Evolutionary conservation across 495 filamentous ascomycete species (phyloP).

Genomic region (Penicillium tannophilum): DNA sequence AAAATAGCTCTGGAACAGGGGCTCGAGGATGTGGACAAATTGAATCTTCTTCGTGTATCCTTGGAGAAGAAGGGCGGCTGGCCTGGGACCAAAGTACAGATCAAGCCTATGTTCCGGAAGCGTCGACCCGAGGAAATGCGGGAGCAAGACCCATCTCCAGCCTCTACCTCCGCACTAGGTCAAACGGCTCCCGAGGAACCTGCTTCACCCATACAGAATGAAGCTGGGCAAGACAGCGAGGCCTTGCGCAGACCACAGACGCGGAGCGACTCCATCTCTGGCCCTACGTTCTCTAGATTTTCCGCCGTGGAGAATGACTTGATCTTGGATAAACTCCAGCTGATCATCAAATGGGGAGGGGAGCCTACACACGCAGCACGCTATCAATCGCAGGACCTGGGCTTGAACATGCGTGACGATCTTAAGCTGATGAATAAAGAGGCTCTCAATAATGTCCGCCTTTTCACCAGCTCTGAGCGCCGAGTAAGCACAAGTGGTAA

Average conservation of each 20-base stretch:
- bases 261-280: slow-evolving; percentile 80
- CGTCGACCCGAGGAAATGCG: slow-evolving; percentile 61
- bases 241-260: slow-evolving; percentile 46
- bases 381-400: slow-evolving; percentile 92
- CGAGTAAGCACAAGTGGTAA: slow-evolving; percentile 86
- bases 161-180: slow-evolving; percentile 8
- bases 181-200: slow-evolving; percentile 26
- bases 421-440: slow-evolving; percentile 91
- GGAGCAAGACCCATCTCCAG: slow-evolving; percentile 23
- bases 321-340: slow-evolving; percentile 89
- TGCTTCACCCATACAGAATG: slow-evolving; percentile 22
- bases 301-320: slow-evolving; percentile 88
- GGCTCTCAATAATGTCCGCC: slow-evolving; percentile 82
- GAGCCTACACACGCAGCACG: slow-evolving; percentile 97
- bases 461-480: slow-evolving; percentile 93
- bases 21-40: slow-evolving; percentile 83
- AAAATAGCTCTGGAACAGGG: slow-evolving; percentile 72
- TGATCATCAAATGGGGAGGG: slow-evolving; percentile 99
- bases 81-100: slow-evolving; percentile 97
- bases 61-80: slow-evolving; percentile 89
- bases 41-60: slow-evolving; percentile 78
- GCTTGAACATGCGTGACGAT: slow-evolving; percentile 94
- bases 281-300: slow-evolving; percentile 83
- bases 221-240: slow-evolving; percentile 26
- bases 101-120: slow-evolving; percentile 97